These are phyloP conservation scores for Exophiala sp. DNA, from an alignment of 2,329 filamentous ascomycete species.

Conservation along the genomic window DNA sequence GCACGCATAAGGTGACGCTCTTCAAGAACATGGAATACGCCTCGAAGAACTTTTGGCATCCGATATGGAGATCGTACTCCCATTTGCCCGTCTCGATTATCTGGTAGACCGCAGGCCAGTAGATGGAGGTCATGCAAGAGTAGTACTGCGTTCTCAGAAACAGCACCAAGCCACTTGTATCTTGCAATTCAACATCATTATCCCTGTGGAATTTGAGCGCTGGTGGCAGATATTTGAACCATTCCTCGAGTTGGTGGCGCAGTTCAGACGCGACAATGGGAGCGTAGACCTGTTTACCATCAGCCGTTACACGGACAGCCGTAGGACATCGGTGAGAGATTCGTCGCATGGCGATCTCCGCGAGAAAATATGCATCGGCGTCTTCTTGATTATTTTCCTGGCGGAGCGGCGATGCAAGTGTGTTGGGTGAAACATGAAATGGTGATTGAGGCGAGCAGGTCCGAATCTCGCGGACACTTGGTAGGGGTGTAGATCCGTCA, in stretches of 20 bases:
- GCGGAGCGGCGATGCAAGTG: background rate
- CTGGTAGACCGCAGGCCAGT: conserved; percentile 33
- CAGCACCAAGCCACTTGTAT: background rate
- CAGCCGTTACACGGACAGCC: conserved; percentile 15
- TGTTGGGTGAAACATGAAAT: background rate
- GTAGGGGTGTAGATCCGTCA: conserved; percentile 30
- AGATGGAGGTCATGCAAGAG: conserved; percentile 31
- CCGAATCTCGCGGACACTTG: conserved; percentile 28
- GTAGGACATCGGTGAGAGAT: conserved; percentile 35
- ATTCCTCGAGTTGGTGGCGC: conserved; percentile 35
- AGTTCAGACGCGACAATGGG: conserved; percentile 34
- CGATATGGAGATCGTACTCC: conserved; percentile 7
- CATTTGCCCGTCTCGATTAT: conserved; percentile 19
- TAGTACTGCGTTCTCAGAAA: conserved; percentile 32
- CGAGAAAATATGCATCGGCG: conserved; percentile 32
- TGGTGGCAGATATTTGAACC: conserved; percentile 34
- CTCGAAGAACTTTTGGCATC: conserved; percentile 24
- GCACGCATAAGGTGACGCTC: conserved; percentile 17
- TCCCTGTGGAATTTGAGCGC: conserved; percentile 30
- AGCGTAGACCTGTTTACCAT: conserved; percentile 28
- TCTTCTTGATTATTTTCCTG: background rate
- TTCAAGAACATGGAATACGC: conserved; percentile 23
- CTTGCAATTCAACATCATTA: conserved; percentile 1
- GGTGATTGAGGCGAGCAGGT: conserved; percentile 21
- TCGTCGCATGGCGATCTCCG: conserved; percentile 35